phyloP scores from a whole-genome alignment of 495 filamentous ascomycete genomes.

The Amniculicola lignicola region DNA sequence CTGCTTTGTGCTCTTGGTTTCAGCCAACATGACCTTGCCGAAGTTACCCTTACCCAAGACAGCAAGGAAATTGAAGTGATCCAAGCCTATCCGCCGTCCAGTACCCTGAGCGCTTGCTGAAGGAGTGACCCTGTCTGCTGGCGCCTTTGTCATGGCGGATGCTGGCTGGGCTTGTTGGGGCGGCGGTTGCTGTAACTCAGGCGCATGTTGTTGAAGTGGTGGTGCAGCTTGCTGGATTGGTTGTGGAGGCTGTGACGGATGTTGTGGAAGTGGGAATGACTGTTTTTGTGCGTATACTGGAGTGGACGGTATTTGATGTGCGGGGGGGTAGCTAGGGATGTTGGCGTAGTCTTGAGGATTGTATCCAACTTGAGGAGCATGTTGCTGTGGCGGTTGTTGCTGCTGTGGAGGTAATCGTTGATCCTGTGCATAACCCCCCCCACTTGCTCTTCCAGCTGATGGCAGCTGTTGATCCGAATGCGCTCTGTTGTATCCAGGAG shows the following conservation, averaged over 20 bases:
- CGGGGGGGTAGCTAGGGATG: conserved; percentile 35
- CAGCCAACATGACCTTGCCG: conserved; percentile 98
- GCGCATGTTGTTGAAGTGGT: conserved; percentile 39
- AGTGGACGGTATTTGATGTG: conserved; percentile 56
- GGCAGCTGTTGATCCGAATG: conserved; percentile 48
- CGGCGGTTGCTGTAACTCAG: conserved; percentile 36
- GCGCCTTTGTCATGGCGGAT: conserved; percentile 26
- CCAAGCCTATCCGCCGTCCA: conserved; percentile 81
- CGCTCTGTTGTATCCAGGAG: conserved; percentile 42
- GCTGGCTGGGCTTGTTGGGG: conserved; percentile 26
- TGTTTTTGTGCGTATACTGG: conserved; percentile 72
- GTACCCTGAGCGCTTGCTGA: conserved; percentile 51
- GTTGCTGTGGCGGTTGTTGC: conserved; percentile 17
- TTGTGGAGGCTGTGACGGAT: conserved; percentile 30
- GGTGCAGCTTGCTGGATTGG: conserved; percentile 48
- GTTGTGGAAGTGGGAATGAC: conserved; percentile 47
- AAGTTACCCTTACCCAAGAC: conserved; percentile 99
- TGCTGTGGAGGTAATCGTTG: conserved; percentile 24
- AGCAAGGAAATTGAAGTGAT: conserved; percentile 99
- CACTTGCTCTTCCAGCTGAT: conserved; percentile 21
- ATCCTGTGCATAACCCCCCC: conserved; percentile 22
- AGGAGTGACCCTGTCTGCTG: conserved; percentile 33
- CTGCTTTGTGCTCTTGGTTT: conserved; percentile 87
- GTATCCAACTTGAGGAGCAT: conserved; percentile 27
- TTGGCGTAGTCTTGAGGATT: conserved; percentile 35